Evolutionary conservation across 345 rosid species (phyloP).

Genomic region (Aegle marmelos): DNA sequence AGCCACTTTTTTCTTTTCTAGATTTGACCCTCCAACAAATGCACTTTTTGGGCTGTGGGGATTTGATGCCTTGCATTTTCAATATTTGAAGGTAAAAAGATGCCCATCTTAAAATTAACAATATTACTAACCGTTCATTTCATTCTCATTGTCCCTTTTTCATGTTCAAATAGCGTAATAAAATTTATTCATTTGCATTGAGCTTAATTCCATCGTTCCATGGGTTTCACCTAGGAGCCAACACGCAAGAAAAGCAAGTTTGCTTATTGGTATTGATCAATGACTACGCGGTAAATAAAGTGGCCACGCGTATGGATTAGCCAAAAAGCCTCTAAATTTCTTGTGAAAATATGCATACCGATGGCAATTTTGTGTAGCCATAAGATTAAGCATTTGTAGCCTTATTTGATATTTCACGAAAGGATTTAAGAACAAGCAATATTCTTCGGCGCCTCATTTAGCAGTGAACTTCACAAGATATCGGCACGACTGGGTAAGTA

Average conservation of each 20-base stretch:
- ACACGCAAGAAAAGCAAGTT: not conserved
- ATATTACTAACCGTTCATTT: not conserved
- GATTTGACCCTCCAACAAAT: constrained; percentile 5
- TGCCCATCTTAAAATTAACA: not conserved
- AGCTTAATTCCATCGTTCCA: not conserved
- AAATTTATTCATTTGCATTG: not conserved
- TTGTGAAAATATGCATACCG: not conserved
- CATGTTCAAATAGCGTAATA: not conserved
- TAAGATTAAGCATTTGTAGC: not conserved
- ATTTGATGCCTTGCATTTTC: not conserved
- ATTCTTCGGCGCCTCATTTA: not conserved
- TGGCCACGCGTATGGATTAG: not conserved
- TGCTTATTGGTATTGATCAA: not conserved
- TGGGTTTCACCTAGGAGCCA: not conserved
- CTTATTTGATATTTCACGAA: not conserved
- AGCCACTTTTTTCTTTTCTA: not conserved
- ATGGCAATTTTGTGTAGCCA: not conserved
- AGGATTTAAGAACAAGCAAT: not conserved
- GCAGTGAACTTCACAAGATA: not conserved
- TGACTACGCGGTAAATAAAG: not conserved
- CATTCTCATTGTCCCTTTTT: not conserved
- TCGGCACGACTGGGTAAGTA: not conserved
- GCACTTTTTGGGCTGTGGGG: not conserved
- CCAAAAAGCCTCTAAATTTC: not conserved
- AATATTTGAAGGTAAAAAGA: not conserved